A percentile compares a stretch with the other conserved stretches of the same genome.
Evolutionary conservation across 2,329 filamentous ascomycete genomes (phyloP).

Genomic region (Drechslerella coelobrocha): DNA sequence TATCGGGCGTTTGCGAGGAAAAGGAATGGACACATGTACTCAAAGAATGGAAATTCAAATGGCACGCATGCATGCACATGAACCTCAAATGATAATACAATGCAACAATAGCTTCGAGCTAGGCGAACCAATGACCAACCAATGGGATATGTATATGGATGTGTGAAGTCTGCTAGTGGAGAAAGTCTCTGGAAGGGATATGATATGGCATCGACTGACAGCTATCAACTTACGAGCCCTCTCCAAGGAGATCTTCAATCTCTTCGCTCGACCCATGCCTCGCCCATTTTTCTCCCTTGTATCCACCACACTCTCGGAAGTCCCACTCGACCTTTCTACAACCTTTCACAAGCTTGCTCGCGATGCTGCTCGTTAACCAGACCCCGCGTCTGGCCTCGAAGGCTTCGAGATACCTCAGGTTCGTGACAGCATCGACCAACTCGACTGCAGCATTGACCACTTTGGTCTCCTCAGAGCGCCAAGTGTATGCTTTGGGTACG

Average conservation of each 20-base stretch:
- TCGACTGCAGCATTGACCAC: slow-evolving; percentile 51
- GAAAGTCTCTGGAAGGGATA: no score
- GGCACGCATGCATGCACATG: no score
- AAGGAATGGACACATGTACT: no score
- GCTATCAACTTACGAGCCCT: background rate
- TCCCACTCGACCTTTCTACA: slow-evolving; percentile 51
- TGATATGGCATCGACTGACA: no score
- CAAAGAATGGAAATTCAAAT: no score
- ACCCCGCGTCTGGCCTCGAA: slow-evolving; percentile 52
- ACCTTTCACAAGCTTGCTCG: slow-evolving; percentile 49
- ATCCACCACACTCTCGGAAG: slow-evolving; percentile 54
- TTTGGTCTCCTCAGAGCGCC: slow-evolving; percentile 53
- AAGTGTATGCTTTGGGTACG: slow-evolving; percentile 54
- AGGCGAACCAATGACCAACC: no score
- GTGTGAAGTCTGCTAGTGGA: no score
- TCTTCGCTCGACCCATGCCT: slow-evolving; percentile 32
- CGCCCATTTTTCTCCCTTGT: slow-evolving; percentile 52
- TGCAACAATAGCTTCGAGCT: no score
- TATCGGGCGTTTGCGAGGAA: no score
- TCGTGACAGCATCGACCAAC: slow-evolving; percentile 52
- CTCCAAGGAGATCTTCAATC: slow-evolving; percentile 25
- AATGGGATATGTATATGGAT: no score
- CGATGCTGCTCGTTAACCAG: slow-evolving; percentile 53
- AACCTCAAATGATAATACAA: no score
- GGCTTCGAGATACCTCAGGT: slow-evolving; percentile 49